These are phyloP conservation scores for Euphrasia arctica DNA, from an alignment of 305 asterid genomes.

Conservation along the genomic window DNA sequence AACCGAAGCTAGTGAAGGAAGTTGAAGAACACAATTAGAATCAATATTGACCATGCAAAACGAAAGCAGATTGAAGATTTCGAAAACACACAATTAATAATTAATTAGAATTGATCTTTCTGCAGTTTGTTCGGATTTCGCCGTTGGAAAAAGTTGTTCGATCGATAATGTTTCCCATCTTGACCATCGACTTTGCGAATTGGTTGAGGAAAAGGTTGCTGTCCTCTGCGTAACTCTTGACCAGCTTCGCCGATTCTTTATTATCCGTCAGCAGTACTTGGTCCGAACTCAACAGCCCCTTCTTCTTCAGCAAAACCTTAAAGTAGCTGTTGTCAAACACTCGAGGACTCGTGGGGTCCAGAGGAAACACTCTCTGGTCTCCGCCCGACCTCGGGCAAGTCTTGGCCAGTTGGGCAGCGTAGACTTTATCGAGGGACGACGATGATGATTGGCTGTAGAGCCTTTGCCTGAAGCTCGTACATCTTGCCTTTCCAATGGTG, in stretches of 20 bases:
- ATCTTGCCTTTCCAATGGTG: slow-evolving; percentile 75
- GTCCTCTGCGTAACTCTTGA: slow-evolving; percentile 49
- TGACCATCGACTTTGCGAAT: slow-evolving; percentile 22
- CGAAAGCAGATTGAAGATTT: too few relatives aligned
- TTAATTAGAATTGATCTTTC: slow-evolving; percentile 38
- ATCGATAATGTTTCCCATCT: slow-evolving; percentile 72
- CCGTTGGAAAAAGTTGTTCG: slow-evolving; percentile 50
- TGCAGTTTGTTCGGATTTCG: slow-evolving; percentile 63
- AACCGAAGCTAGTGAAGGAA: too few relatives aligned
- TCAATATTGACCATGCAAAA: too few relatives aligned
- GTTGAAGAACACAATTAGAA: too few relatives aligned
- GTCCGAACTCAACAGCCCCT: slow-evolving; percentile 70
- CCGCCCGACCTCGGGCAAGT: slow-evolving; percentile 74
- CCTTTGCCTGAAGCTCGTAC: slow-evolving; percentile 77
- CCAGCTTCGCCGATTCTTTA: slow-evolving; percentile 40
- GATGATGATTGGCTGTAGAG: slow-evolving; percentile 53
- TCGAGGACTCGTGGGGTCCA: slow-evolving; percentile 49
- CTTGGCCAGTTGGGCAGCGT: slow-evolving; percentile 32
- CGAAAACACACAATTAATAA: too few relatives aligned
- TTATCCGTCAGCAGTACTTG: slow-evolving; percentile 50
- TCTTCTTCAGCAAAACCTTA: slow-evolving; percentile 54
- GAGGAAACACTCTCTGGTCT: slow-evolving; percentile 49
- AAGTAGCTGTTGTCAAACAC: slow-evolving; percentile 68
- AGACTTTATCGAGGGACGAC: slow-evolving; percentile 29
- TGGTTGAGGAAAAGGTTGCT: slow-evolving; percentile 53